phyloP scores from a whole-genome alignment of 1,284 basidiomycete genomes.

The Pisolithus thermaeus region DNA sequence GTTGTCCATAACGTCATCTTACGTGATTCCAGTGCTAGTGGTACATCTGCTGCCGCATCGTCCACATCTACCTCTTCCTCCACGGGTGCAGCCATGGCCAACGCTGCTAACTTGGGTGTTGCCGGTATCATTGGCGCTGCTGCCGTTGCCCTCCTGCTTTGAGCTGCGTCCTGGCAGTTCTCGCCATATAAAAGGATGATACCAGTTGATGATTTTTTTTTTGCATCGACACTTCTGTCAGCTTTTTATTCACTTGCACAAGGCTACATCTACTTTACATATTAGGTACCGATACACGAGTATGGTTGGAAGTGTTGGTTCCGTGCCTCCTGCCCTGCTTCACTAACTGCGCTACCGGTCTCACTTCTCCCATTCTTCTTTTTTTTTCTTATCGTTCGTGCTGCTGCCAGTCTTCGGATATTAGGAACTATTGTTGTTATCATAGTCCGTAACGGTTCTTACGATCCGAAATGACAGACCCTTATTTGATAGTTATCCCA shows the following conservation, averaged over 20 bases:
- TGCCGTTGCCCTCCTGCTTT: conserved; percentile 38
- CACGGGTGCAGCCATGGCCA: conserved; percentile 26
- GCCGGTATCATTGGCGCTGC: conserved; percentile 44
- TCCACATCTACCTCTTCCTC: conserved; percentile 12
- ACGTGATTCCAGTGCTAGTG: conserved; percentile 9
- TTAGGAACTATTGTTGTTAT: conserved; percentile 8
- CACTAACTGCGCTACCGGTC: conserved; percentile 4
- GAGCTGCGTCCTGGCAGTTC: neutral
- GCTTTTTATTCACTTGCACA: conserved; percentile 5
- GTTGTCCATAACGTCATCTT: conserved; percentile 4
- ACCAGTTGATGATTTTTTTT: conserved; percentile 15
- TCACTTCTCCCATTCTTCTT: neutral
- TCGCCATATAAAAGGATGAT: conserved; percentile 12
- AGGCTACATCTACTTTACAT: conserved; percentile 10
- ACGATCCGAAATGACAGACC: conserved; percentile 8
- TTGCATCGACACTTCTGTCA: conserved; percentile 10
- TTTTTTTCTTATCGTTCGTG: conserved; percentile 1
- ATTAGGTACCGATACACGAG: conserved; percentile 3
- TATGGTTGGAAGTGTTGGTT: conserved; percentile 1
- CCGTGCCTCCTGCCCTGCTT: neutral
- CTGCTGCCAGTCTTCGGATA: conserved; percentile 9
- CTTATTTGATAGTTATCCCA: neutral
- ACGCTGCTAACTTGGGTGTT: conserved; percentile 32
- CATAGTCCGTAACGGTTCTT: conserved; percentile 11
- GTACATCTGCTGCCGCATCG: conserved; percentile 12